These are phyloP conservation scores for Backusella tuberculispora DNA, from an alignment of 192 early-diverging fungal species.

Conservation along the genomic window DNA sequence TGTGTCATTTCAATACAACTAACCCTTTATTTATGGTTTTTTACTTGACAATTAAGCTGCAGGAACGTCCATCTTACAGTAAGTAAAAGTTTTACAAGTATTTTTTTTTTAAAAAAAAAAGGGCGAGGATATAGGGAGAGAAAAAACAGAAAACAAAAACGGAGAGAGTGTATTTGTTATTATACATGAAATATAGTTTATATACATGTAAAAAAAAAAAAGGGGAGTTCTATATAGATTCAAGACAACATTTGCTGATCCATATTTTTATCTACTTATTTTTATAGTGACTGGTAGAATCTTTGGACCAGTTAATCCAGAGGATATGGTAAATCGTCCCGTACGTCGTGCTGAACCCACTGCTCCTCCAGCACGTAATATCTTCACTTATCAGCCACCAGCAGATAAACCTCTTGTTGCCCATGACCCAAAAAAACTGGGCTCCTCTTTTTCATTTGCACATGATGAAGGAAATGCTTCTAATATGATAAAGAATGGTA, in stretches of 20 bases:
- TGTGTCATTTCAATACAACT: neutral
- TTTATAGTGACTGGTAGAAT: constrained; percentile 28
- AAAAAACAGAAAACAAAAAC: neutral
- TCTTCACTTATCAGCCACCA: constrained; percentile 36
- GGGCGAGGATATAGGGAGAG: no score
- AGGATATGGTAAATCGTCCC: constrained; percentile 27
- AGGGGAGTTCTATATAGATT: no score
- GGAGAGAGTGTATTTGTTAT: neutral
- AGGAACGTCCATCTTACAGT: neutral
- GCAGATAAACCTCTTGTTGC: constrained; percentile 26
- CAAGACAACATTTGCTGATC: no score
- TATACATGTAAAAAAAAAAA: neutral
- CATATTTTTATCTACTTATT: neutral
- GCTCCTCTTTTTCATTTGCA: constrained; percentile 22
- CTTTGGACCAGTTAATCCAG: constrained; percentile 32
- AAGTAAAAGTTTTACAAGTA: no score
- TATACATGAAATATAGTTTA: neutral
- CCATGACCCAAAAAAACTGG: constrained; percentile 23
- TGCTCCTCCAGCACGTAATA: constrained; percentile 31
- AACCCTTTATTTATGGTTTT: neutral
- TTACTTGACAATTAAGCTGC: constrained; percentile 13
- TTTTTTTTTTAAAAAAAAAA: neutral
- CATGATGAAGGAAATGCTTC: constrained; percentile 10
- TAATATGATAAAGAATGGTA: neutral
- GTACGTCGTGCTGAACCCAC: neutral